Percentiles rank a stretch among this genome's conserved stretches.
Evolutionary conservation across 179 eudicot genomes (phyloP).

Genomic region (Drosera spatulata): DNA sequence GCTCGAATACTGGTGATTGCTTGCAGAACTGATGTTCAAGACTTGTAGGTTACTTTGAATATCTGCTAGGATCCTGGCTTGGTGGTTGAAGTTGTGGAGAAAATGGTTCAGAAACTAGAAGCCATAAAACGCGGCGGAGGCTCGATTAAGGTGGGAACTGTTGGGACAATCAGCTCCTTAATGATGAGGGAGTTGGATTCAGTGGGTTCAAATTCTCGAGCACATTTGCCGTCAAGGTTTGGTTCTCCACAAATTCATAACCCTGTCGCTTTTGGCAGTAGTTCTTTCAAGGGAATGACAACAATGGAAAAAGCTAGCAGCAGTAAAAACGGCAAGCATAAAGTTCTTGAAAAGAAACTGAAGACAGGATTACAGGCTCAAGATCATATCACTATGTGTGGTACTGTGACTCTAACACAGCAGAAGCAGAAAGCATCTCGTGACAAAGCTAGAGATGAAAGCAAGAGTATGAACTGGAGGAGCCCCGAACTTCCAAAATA

Average conservation of each 20-base stretch:
- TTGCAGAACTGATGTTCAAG: background rate
- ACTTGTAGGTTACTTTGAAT: background rate
- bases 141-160: slow-evolving; percentile 71
- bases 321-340: slow-evolving; percentile 21
- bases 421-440: slow-evolving; percentile 20
- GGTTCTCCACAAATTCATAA: slow-evolving; percentile 7
- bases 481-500: slow-evolving; percentile 19
- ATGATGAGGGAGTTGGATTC: slow-evolving; percentile 63
- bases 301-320: slow-evolving; percentile 37
- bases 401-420: slow-evolving; percentile 13
- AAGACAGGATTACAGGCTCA: slow-evolving; percentile 7
- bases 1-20: background rate
- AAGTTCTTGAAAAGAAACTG: slow-evolving; percentile 19
- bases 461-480: slow-evolving; percentile 9
- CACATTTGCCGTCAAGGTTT: slow-evolving; percentile 9
- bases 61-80: background rate
- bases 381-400: slow-evolving; percentile 2
- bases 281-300: slow-evolving; percentile 25
- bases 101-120: slow-evolving; percentile 60
- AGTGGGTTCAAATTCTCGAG: slow-evolving; percentile 16
- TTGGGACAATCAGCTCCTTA: slow-evolving; percentile 64
- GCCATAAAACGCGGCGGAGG: slow-evolving; percentile 79
- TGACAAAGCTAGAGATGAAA: slow-evolving; percentile 8
- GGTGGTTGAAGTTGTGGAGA: background rate
- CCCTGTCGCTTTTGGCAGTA: slow-evolving; percentile 13